Evolutionary conservation across 345 rosid species (phyloP).

Genomic region (Populus davidiana): DNA sequence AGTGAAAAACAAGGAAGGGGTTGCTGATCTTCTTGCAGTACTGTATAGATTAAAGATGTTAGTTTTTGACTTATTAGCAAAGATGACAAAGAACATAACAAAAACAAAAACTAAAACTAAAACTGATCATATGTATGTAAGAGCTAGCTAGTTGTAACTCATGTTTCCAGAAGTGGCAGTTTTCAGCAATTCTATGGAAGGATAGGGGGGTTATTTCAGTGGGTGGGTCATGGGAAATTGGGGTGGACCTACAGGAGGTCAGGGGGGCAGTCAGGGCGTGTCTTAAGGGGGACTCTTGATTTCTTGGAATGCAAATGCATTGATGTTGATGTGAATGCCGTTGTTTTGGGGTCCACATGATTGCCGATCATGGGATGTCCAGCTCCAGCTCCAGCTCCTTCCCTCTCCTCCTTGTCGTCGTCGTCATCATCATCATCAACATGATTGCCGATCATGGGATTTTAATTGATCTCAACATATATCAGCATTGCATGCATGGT

Average conservation of each 20-base stretch:
- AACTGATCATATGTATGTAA: background rate
- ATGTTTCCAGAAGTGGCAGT: background rate
- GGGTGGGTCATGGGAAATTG: slow-evolving; percentile 40
- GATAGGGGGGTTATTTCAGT: background rate
- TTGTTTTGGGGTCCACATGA: slow-evolving; percentile 6
- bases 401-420: background rate
- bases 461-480: background rate
- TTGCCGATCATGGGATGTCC: slow-evolving; percentile 3
- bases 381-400: background rate
- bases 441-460: background rate
- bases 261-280: slow-evolving; percentile 43
- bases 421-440: background rate
- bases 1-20: too few species aligned
- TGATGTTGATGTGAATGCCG: slow-evolving; percentile 15
- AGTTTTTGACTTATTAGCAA: background rate
- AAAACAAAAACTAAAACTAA: background rate
- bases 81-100: slow-evolving; percentile 13
- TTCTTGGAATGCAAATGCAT: slow-evolving; percentile 26
- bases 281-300: slow-evolving; percentile 49
- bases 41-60: too few species aligned
- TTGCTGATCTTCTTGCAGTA: too few species aligned
- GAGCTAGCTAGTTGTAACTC: background rate
- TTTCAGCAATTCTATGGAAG: background rate
- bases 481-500: background rate
- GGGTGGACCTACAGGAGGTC: slow-evolving; percentile 38